phyloP scores from a whole-genome alignment of 2,329 filamentous ascomycete species.

The Ophiostoma montium region DNA sequence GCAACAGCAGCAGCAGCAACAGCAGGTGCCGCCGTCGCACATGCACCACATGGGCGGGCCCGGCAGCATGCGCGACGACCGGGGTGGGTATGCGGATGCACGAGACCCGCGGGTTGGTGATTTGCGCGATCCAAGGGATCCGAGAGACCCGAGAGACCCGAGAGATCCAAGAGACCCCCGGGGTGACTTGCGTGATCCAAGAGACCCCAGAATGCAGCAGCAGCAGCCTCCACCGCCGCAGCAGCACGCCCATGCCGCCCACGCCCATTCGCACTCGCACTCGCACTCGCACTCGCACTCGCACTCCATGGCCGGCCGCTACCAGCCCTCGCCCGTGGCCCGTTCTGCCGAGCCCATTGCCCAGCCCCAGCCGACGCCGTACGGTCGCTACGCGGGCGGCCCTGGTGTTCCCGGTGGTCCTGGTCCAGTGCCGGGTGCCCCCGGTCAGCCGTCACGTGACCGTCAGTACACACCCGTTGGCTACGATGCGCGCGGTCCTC shows the following conservation, averaged over 20 bases:
- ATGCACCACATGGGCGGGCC: conserved; percentile 14
- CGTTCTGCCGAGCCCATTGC: conserved; percentile 11
- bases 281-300: conserved; percentile 18
- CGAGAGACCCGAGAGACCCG: background rate
- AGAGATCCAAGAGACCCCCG: conserved; percentile 1
- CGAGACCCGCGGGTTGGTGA: background rate
- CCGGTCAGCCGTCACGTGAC: conserved; percentile 12
- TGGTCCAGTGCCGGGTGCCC: background rate
- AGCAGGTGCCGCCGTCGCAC: conserved; percentile 12
- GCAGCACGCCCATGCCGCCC: conserved; percentile 15
- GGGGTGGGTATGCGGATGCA: conserved; percentile 3
- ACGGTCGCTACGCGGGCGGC: conserved; percentile 4
- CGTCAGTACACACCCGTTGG: conserved; percentile 19
- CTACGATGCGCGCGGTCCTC: conserved; percentile 17
- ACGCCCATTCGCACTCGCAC: too few relatives aligned
- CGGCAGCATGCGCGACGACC: conserved; percentile 11
- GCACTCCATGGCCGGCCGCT: conserved; percentile 18
- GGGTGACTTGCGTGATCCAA: too few relatives aligned
- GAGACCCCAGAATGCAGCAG: conserved; percentile 8
- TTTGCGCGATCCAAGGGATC: background rate
- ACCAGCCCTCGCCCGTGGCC: conserved; percentile 14
- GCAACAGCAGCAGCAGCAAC: conserved; percentile 13
- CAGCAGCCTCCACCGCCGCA: conserved; percentile 10
- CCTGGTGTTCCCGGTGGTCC: conserved; percentile 2
- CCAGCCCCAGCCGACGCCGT: conserved; percentile 3